phyloP scores from a whole-genome alignment of 2,329 filamentous ascomycete species.

The Scedosporium apiospermum region DNA sequence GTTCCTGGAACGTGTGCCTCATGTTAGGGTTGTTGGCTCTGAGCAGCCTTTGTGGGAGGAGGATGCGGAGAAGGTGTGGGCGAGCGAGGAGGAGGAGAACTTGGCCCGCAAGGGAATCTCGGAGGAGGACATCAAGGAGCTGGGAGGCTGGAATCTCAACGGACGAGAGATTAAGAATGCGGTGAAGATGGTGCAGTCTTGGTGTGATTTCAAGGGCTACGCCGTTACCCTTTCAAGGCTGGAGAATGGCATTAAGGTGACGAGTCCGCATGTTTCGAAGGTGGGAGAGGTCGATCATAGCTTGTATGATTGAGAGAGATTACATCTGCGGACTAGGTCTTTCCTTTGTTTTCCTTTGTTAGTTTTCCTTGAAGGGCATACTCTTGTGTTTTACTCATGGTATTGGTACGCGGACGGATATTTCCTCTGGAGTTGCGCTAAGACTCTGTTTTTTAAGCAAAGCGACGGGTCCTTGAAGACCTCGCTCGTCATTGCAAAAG shows the following conservation, averaged over 20 bases:
- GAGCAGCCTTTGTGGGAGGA: conserved; percentile 19
- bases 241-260: conserved; percentile 36
- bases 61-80: neutral
- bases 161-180: conserved; percentile 38
- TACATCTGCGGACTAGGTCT: no score
- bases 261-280: conserved; percentile 31
- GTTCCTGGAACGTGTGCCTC: conserved; percentile 21
- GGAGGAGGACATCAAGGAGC: conserved; percentile 26
- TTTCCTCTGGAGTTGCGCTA: no score
- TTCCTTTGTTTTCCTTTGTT: no score
- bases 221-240: conserved; percentile 29
- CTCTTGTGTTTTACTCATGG: no score
- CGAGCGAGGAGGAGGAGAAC: conserved; percentile 5
- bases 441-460: no score
- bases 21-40: neutral
- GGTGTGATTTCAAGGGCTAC: conserved; percentile 35
- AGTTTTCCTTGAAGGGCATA: no score
- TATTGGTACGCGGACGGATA: no score
- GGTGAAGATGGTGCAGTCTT: conserved; percentile 42
- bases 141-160: conserved; percentile 31
- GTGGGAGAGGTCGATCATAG: conserved; percentile 16
- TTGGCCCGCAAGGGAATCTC: conserved; percentile 7
- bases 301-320: conserved; percentile 15
- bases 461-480: no score
- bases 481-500: no score